Base-by-base conservation (phyloP, 176 grass and related monocot species). In the Oryza officinalis region DNA sequence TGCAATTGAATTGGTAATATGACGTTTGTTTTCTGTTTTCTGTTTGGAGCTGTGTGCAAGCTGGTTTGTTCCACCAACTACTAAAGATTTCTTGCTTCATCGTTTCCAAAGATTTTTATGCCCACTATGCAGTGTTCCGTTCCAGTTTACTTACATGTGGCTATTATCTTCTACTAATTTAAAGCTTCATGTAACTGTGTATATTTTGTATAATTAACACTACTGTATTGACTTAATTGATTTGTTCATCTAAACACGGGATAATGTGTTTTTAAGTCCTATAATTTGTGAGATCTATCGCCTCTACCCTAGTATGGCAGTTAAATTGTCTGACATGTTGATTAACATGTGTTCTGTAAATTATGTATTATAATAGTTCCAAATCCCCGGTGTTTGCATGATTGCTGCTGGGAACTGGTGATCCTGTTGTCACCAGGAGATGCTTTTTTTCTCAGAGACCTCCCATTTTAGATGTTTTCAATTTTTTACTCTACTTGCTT, bases 1-100 rank as follows among this genome's bases (percentile, higher is more conserved):
- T 90, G 89, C 87, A 69, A 94, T 98, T 72, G 93, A 98, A 94
- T 88, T 65, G 60, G 96, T 98, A 98, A 79, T 88, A 63, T 52
- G 71, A 31, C 74, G 64, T 65, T 28, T 83, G 32, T 80, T 84
- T 30, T 83, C 73, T 83, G 69, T 72, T 84, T 25, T 77, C 26
- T 77, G 71, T 50, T 33, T 69, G 61, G 26, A 81, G 11, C 31
- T 1, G 27, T 84, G 38, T 69, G 10, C 63, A 77, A 20, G 27
- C 47, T 72, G 47, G 46, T 32, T 63, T 63, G 1, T 74, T 33
- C 6, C 40, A 41, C 2, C 54, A 59, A 61, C 57, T 61, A 10
- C 18, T 57, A 18, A 18, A 61, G 57, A 61, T 61, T 61, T 11
- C 22, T 60, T 60, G 57, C 35, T 75, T 52, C 8, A 67, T 64